Evolutionary conservation across 2,329 filamentous ascomycete genomes (phyloP).

Genomic region (Seiridium unicorne): DNA sequence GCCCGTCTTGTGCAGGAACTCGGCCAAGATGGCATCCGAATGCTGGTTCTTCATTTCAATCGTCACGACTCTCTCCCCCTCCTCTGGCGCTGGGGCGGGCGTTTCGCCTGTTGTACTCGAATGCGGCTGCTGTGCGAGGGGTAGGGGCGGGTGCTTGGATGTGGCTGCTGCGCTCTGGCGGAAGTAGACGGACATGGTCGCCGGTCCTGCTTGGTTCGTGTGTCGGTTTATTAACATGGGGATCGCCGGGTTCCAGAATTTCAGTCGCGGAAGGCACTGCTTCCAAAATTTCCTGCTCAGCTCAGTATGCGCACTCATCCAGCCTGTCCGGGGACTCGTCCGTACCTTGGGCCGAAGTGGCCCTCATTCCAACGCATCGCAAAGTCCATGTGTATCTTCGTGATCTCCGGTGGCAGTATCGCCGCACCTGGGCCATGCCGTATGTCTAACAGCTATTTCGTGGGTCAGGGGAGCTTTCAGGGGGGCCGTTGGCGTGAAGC

Average conservation of each 20-base stretch:
- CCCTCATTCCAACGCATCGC: conserved; percentile 60
- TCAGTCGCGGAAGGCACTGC: conserved; percentile 77
- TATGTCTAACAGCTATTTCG: conserved; percentile 38
- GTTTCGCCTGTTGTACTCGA: conserved; percentile 48
- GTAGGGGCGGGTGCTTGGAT: conserved; percentile 18
- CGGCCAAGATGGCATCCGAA: conserved; percentile 60
- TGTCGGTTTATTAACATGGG: conserved; percentile 80
- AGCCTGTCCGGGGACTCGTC: background rate
- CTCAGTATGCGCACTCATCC: background rate
- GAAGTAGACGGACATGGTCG: conserved; percentile 66
- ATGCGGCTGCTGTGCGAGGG: conserved; percentile 35
- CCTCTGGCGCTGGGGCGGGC: conserved; percentile 45
- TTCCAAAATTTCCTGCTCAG: conserved; percentile 80
- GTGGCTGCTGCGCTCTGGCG: conserved; percentile 33
- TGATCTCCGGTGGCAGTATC: conserved; percentile 72
- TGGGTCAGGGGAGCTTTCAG: conserved; percentile 7
- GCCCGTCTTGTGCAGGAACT: conserved; percentile 61
- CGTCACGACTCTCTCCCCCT: conserved; percentile 48
- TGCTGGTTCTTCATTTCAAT: conserved; percentile 64
- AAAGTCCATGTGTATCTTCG: conserved; percentile 74
- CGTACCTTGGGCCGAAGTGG: conserved; percentile 71
- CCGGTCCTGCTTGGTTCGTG: conserved; percentile 50
- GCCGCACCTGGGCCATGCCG: conserved; percentile 81
- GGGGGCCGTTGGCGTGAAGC: background rate
- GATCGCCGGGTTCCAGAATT: conserved; percentile 88